Evolutionary conservation across 2,329 filamentous ascomycete genomes (phyloP).

Genomic region (Fusarium albosuccineum): DNA sequence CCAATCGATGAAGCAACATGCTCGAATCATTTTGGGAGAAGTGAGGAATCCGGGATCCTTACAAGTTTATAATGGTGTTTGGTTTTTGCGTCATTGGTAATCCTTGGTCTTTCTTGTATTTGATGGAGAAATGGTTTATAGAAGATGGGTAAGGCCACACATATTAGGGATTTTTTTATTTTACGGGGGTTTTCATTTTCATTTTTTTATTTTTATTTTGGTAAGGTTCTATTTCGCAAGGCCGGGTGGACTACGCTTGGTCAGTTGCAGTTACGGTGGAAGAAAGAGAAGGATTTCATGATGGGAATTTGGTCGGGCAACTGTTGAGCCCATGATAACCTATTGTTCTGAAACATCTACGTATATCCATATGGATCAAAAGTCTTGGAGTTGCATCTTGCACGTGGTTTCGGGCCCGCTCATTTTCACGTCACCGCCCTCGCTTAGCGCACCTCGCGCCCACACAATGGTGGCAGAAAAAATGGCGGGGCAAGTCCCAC

Average conservation of each 20-base stretch:
- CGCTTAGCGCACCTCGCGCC: conserved; percentile 59
- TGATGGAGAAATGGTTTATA: conserved; percentile 20
- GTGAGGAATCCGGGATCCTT: neutral
- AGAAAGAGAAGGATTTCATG: neutral
- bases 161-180: conserved; percentile 12
- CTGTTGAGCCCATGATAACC: conserved; percentile 21
- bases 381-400: conserved; percentile 18
- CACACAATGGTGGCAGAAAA: conserved; percentile 56
- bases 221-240: neutral
- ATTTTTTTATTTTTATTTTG: too few species aligned
- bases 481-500: conserved; percentile 56
- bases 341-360: conserved; percentile 2
- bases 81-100: conserved; percentile 9
- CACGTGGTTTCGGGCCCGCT: conserved; percentile 4
- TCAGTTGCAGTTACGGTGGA: neutral
- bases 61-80: conserved; percentile 22
- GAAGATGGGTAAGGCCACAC: conserved; percentile 17
- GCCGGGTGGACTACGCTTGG: conserved; percentile 1
- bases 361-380: conserved; percentile 18
- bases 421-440: conserved; percentile 52
- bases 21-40: conserved; percentile 4
- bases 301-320: conserved; percentile 7
- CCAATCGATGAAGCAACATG: conserved; percentile 27
- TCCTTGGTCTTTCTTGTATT: conserved; percentile 16
- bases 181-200: conserved; percentile 7